Conservation (phyloP, 2,329 filamentous ascomycete species). For the Pseudocercospora vitis region DNA sequence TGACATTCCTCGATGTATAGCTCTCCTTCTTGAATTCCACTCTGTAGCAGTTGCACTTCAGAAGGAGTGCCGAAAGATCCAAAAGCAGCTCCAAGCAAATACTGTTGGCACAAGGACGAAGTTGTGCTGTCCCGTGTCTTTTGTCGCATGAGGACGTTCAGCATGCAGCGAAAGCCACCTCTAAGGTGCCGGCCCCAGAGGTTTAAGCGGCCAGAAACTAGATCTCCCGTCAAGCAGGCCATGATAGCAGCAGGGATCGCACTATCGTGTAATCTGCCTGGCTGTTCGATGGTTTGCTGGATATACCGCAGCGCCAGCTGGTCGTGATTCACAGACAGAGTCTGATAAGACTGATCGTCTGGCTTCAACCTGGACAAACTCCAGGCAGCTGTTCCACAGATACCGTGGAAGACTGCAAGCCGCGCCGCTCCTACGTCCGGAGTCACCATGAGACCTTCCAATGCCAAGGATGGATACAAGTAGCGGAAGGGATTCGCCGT, state of each 20-base stretch:
- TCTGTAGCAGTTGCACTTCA: background rate
- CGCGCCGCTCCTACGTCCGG: slow-evolving; percentile 4
- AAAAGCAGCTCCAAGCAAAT: slow-evolving; percentile 9
- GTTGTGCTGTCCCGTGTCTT: slow-evolving; percentile 10
- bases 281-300: slow-evolving; percentile 10
- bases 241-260: slow-evolving; percentile 15
- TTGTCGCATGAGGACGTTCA: slow-evolving; percentile 7
- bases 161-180: slow-evolving; percentile 12
- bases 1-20: slow-evolving; percentile 15
- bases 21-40: background rate
- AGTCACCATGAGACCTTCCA: slow-evolving; percentile 9
- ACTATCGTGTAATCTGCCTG: slow-evolving; percentile 1
- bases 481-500: slow-evolving; percentile 10
- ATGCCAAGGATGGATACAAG: slow-evolving; percentile 9
- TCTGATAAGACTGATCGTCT: slow-evolving; percentile 1
- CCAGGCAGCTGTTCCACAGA: slow-evolving; percentile 15
- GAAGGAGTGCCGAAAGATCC: slow-evolving; percentile 11
- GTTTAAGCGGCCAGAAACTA: slow-evolving; percentile 4
- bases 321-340: slow-evolving; percentile 12
- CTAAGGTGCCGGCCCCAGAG: slow-evolving; percentile 6
- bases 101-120: slow-evolving; percentile 7
- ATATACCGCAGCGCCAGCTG: slow-evolving; percentile 11
- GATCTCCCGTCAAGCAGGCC: slow-evolving; percentile 12
- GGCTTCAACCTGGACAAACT: slow-evolving; percentile 10
- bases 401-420: slow-evolving; percentile 12